Base-by-base conservation (phyloP, 1,284 basidiomycete species). In the Ceratobasidium sp. region DNA sequence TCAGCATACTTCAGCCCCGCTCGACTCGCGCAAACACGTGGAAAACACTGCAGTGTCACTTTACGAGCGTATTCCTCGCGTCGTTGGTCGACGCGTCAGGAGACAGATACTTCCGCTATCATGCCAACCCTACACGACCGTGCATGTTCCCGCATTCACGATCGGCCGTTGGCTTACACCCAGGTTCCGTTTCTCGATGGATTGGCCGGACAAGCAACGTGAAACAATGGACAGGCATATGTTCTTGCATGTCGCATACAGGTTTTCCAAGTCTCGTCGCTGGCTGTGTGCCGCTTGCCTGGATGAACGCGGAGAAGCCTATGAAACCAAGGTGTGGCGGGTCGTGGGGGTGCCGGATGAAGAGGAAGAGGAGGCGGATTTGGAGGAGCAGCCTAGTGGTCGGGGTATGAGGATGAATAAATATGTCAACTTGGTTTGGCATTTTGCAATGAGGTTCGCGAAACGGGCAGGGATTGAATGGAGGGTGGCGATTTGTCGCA, bases 261-360 rank as follows among this genome's bases (percentile, higher is more conserved):
- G 82, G 41, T 76, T 89, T 1, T 88, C 88, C 12, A 77, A 80
- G 4, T 90, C 88, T 73, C 85, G 87, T 5, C 89, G 88, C 78
- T 94, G 92, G 92, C 81, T 93, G 1, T 78, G 91, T 18, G 87
- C 87, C n/a, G 84, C 87, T n/a, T 89, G 87, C 76, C 81, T 91
- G 10, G 93, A 95, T 77, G 88, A 93, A 77, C 83, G 88, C 4
- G 92, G 92, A 3, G 92, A 94, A 78, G 86, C 83, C 14, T 86
- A 89, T 77, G 87, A 90, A 70, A 77, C 89, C 34, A 86, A 85
- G 9, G 85, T 89, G 6, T 91, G 89, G 88, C 78, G 50, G 36
- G 60, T 77, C 3, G 73, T 64, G 36, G 52, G 36, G 73, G 30
- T 59, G 58, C 14, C 62, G n/a, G n/a, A n/a, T 76, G 50, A 74